Percentiles rank a stretch among this genome's conserved stretches.
These are phyloP conservation scores for Dipodascus geniculatus DNA, from an alignment of 805 yeast species.

Conservation along the genomic window DNA sequence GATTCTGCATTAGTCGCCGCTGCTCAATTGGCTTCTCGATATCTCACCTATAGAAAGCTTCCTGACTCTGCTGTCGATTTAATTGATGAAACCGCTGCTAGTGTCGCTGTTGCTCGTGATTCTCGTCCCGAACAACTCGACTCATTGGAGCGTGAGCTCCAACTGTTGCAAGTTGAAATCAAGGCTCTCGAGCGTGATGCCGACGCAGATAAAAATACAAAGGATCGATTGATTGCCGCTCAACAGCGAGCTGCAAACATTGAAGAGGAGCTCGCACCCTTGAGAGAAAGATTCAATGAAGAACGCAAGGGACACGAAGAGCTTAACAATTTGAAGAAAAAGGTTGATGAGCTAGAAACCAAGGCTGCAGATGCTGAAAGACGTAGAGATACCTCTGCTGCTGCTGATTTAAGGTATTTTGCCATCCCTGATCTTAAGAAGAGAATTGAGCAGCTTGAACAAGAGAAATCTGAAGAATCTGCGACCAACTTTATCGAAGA, in stretches of 20 bases:
- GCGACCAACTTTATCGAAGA: constrained; percentile 61
- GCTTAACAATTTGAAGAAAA: constrained; percentile 77
- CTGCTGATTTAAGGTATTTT: constrained; percentile 92
- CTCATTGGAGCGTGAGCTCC: constrained; percentile 82
- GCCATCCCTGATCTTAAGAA: constrained; percentile 88
- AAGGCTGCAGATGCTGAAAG: constrained; percentile 96
- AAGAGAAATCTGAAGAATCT: constrained; percentile 55
- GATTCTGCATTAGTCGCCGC: constrained; percentile 92
- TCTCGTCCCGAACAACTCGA: constrained; percentile 96
- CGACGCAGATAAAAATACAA: constrained; percentile 67
- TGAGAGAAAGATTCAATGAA: constrained; percentile 71
- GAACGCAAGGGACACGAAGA: constrained; percentile 90
- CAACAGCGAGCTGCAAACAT: constrained; percentile 67
- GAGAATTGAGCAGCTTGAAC: constrained; percentile 64
- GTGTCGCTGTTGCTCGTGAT: constrained; percentile 96
- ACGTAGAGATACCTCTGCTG: constrained; percentile 86
- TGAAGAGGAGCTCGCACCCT: constrained; percentile 75
- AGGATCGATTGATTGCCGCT: constrained; percentile 75
- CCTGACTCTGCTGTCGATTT: constrained; percentile 97
- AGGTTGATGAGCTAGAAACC: constrained; percentile 81
- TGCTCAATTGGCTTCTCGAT: constrained; percentile 88
- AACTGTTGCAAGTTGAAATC: constrained; percentile 87
- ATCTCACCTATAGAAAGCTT: constrained; percentile 85
- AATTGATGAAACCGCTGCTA: constrained; percentile 92
- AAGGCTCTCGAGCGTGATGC: constrained; percentile 94